Conservation (phyloP, 106 monocot genomes). For the Allium sativum region DNA sequence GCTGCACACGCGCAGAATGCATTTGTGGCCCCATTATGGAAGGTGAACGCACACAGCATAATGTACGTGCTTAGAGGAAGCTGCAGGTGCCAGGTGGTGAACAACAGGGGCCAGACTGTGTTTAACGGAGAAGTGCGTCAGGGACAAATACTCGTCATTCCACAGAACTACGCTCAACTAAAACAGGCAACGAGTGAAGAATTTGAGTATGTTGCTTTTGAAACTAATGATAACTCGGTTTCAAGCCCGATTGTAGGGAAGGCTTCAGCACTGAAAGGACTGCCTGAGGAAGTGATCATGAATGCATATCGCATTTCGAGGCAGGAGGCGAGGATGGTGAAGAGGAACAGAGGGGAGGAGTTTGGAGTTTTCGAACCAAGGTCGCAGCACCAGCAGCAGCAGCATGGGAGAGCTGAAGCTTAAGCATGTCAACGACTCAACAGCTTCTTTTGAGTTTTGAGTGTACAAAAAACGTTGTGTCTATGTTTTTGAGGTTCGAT, state of each 20-base stretch:
- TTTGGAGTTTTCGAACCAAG: background rate
- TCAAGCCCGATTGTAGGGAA: slow-evolving; percentile 16
- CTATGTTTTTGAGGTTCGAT: too few species aligned
- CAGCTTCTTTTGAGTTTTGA: too few species aligned
- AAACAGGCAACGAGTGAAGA: slow-evolving; percentile 11
- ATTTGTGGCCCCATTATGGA: slow-evolving; percentile 13
- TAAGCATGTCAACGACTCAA: background rate
- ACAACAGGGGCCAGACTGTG: slow-evolving; percentile 8
- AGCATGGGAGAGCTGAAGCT: background rate
- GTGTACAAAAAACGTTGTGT: too few species aligned
- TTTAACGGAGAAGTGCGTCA: slow-evolving; percentile 11
- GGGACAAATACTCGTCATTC: slow-evolving; percentile 16
- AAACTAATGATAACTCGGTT: slow-evolving; percentile 10
- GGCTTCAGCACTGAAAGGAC: slow-evolving; percentile 13
- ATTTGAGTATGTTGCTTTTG: slow-evolving; percentile 28
- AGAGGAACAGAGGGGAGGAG: slow-evolving; percentile 2
- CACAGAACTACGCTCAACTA: slow-evolving; percentile 12
- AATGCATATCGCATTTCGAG: slow-evolving; percentile 18
- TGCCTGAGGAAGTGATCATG: slow-evolving; percentile 17
- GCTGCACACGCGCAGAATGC: background rate
- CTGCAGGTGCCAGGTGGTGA: slow-evolving; percentile 14
- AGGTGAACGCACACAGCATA: slow-evolving; percentile 21
- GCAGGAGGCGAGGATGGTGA: slow-evolving; percentile 1
- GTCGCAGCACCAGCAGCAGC: background rate
- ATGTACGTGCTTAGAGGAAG: slow-evolving; percentile 15